phyloP scores from a whole-genome alignment of 2,329 filamentous ascomycete species.

The Colletotrichum camelliae region DNA sequence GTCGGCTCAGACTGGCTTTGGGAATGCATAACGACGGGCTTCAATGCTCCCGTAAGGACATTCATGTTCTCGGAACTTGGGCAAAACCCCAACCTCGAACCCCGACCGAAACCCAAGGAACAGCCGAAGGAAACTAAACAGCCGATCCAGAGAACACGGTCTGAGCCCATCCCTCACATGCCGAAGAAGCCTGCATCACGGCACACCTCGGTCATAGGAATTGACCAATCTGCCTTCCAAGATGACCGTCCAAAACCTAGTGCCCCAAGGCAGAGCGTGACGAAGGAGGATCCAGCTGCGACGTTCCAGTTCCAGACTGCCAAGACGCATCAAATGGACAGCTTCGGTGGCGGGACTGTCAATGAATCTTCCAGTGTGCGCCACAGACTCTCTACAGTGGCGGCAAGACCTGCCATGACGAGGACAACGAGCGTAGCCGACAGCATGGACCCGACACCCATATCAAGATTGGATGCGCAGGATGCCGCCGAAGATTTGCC shows the following conservation, averaged over 20 bases:
- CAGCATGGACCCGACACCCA: slow-evolving; percentile 10
- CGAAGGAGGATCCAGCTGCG: slow-evolving; percentile 13
- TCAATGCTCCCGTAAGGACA: slow-evolving; percentile 47
- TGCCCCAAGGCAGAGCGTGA: background rate
- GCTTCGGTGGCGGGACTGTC: slow-evolving; percentile 29
- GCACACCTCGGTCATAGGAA: slow-evolving; percentile 12
- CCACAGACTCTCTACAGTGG: slow-evolving; percentile 43
- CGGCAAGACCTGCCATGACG: background rate
- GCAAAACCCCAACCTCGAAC: background rate
- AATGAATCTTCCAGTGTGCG: slow-evolving; percentile 45
- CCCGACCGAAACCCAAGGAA: slow-evolving; percentile 2
- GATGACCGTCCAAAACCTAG: slow-evolving; percentile 21
- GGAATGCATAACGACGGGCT: slow-evolving; percentile 72
- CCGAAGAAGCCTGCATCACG: slow-evolving; percentile 26
- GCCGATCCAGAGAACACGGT: slow-evolving; percentile 14
- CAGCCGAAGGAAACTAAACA: background rate
- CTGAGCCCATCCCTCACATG: slow-evolving; percentile 3
- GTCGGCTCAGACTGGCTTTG: slow-evolving; percentile 85
- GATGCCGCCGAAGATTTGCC: background rate
- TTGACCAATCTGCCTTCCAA: slow-evolving; percentile 48
- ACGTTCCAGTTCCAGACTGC: slow-evolving; percentile 48
- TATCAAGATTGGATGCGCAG: background rate
- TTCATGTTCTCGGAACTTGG: slow-evolving; percentile 55
- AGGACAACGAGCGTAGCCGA: slow-evolving; percentile 15
- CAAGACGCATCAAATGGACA: slow-evolving; percentile 39